These are phyloP conservation scores for Trichoderma endophyticum DNA, from an alignment of 2,329 filamentous ascomycete species.

Conservation along the genomic window DNA sequence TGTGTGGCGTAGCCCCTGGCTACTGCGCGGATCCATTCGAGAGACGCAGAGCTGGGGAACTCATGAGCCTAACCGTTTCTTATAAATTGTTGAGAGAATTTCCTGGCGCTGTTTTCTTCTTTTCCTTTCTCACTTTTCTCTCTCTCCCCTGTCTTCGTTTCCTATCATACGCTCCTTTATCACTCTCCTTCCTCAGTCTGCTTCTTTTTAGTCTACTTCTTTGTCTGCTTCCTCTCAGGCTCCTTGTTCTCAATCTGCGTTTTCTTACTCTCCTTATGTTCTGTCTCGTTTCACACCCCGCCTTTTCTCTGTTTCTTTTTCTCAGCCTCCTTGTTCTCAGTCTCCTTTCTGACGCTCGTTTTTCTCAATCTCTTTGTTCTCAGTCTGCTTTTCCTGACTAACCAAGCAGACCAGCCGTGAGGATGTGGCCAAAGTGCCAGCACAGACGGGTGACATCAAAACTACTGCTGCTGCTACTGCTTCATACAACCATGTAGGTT, in stretches of 20 bases:
- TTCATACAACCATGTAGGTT: background rate
- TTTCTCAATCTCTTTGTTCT: too few relatives aligned
- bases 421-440: background rate
- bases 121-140: background rate
- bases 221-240: too few relatives aligned
- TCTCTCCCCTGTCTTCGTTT: background rate
- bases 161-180: background rate
- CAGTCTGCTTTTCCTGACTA: background rate
- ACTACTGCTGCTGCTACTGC: background rate
- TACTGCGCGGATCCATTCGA: constrained; percentile 44
- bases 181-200: background rate
- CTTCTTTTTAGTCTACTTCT: too few relatives aligned
- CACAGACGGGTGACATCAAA: background rate
- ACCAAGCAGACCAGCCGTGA: background rate
- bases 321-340: too few relatives aligned
- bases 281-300: too few relatives aligned
- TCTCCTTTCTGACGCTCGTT: too few relatives aligned
- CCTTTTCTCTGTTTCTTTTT: too few relatives aligned
- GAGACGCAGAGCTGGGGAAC: constrained; percentile 35
- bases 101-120: background rate
- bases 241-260: too few relatives aligned
- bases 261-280: too few relatives aligned
- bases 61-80: too few relatives aligned
- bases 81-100: too few relatives aligned
- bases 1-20: constrained; percentile 39